Base-by-base conservation (phyloP, 2,329 filamentous ascomycete genomes). In the Exophiala viscosa region DNA sequence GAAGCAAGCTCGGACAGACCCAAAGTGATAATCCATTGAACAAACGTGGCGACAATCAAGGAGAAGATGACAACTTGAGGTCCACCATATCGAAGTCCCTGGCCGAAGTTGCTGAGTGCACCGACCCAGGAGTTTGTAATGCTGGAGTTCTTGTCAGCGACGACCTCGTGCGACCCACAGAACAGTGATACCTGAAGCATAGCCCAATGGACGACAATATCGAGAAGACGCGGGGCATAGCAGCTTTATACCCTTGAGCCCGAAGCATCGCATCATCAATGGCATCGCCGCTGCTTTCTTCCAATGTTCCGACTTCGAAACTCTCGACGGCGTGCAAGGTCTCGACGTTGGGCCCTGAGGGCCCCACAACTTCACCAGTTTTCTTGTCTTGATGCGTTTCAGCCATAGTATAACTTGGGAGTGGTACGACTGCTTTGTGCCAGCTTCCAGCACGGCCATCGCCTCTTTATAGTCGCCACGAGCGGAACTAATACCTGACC, bases 21-120 rank as follows among this genome's bases (percentile, higher is more conserved):
- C 14, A 46, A 36, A 5, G 33, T 18, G 15, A 46, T 20, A 50
- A 60, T 60, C 62, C 62, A 67, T 48, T 66, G 64, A 2, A 60
- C 54, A 5, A 43, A 18, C 4, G 52, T 55, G 2, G 58, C 56
- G 3, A 62, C 38, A 15, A 66, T 38, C 14, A 62, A 38, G 11
- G 55, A 59, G 44, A 66, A 62, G 0, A 65, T 48, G 5, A 60
- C 61, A 3, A 56, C 61, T 38, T 58, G 56, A 1, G 58, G 59
- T 3, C 64, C 64, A 5, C 59, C 64, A 45, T 65, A 63, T 9
- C 39, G 45, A 13, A 62, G 48, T 14, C 58, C 55, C 34, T 62
- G 49, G 10, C 64, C 63, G 33, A 66, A 62, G 14, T n/a, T n/a
- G n/a, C n/a, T n/a, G n/a, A n/a, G n/a, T n/a, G n/a, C n/a, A n/a